Evolutionary conservation across 169 alveolate species (phyloP).

Genomic region (Plasmodium adleri): DNA sequence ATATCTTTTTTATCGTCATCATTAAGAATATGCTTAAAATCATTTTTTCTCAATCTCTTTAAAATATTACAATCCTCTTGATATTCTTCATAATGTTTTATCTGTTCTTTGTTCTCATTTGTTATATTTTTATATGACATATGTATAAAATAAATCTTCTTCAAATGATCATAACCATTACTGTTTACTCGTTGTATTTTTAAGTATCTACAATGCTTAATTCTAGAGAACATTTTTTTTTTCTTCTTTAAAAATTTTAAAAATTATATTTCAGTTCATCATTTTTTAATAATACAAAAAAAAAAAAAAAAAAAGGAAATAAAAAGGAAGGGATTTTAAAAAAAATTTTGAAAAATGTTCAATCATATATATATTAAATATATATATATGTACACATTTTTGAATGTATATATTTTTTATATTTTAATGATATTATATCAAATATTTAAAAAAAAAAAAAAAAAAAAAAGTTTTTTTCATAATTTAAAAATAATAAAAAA

Average conservation of each 20-base stretch:
- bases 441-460: too few relatives aligned
- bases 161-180: not conserved
- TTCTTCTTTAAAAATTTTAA: not conserved
- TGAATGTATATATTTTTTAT: too few relatives aligned
- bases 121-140: constrained; percentile 1
- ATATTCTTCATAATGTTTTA: constrained; percentile 27
- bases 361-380: too few relatives aligned
- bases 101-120: not conserved
- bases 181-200: constrained; percentile 1
- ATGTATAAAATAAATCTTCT: constrained; percentile 2
- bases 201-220: constrained; percentile 10
- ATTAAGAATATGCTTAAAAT: constrained; percentile 9
- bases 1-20: constrained; percentile 13
- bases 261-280: not conserved
- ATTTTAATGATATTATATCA: too few relatives aligned
- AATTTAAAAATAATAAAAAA: too few relatives aligned
- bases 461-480: too few relatives aligned
- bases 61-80: constrained; percentile 38
- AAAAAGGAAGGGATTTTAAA: not conserved
- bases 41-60: constrained; percentile 14
- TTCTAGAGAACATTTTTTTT: constrained; percentile 29
- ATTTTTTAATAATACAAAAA: not conserved
- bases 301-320: not conserved
- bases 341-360: too few relatives aligned
- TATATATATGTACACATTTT: too few relatives aligned